Evolutionary conservation across 768 basidiomycete genomes (phyloP).

Genomic region (Cantharellus cinnabarinus): DNA sequence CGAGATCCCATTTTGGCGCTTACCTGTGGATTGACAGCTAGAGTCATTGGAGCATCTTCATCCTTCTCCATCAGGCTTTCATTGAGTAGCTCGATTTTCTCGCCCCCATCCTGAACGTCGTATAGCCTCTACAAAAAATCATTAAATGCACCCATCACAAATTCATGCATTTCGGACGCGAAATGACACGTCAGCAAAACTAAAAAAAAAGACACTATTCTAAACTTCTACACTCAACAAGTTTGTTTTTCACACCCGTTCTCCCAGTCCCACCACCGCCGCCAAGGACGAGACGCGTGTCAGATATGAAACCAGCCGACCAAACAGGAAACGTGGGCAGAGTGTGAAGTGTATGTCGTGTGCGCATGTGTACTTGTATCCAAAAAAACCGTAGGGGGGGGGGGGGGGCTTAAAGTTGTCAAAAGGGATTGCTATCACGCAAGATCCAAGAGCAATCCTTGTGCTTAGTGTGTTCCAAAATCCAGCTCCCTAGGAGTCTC

Average conservation of each 20-base stretch:
- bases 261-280: conserved; percentile 71
- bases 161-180: neutral
- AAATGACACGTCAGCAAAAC: neutral
- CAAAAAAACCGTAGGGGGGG: neutral
- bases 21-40: conserved; percentile 49
- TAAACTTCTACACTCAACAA: conserved; percentile 26
- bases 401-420: neutral
- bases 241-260: conserved; percentile 84
- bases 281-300: conserved; percentile 56
- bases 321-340: conserved; percentile 76
- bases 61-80: conserved; percentile 60
- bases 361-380: conserved; percentile 33
- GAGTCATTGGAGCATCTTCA: conserved; percentile 96
- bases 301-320: conserved; percentile 57
- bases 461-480: too few species aligned
- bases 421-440: too few species aligned
- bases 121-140: conserved; percentile 38
- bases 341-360: conserved; percentile 57
- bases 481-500: too few species aligned
- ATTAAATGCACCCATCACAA: neutral
- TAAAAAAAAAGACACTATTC: neutral
- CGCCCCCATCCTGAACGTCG: conserved; percentile 28
- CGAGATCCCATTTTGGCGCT: conserved; percentile 6
- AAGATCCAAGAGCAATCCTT: too few species aligned
- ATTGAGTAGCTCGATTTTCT: conserved; percentile 32